Base-by-base conservation (phyloP, 371 early-diverging fungal genomes). In the Haplosporangium sp. region DNA sequence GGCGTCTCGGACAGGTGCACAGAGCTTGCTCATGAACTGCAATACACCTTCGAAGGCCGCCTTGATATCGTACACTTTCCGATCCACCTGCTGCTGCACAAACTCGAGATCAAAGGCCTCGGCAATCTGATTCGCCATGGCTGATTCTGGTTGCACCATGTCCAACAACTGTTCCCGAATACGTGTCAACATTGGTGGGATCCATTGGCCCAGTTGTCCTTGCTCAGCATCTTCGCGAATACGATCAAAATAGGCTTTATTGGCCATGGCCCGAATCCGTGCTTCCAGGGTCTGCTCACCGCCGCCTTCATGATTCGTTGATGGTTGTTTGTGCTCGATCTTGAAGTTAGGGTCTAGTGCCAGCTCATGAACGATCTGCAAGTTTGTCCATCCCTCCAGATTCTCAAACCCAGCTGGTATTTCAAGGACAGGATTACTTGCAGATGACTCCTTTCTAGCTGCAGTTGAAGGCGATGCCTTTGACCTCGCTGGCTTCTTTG, bases 61-160 rank as follows among this genome's bases (percentile, higher is more conserved):
- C 41, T 60, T 55, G 18, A 72, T 58, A 48, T 79, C 66, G 14
- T 64, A 79, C 38, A 79, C 69, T 2, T 65, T 61, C 18, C 53
- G 53, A 21, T 79, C 73, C 5, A 72, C 69, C 50, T 72, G 79
- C 57, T 72, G 73, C 51, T 79, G 67, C 46, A 79, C 68, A 72
- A 72, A 72, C 47, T 72, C 79, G 4, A 72, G 45, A 55, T 79
- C 79, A 18, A 79, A 68, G 0, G 60, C 64, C 7, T 79, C 73
- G 4, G 57, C 11, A 16, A 79, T 50, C 37, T 67, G 61, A 16
- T 23, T 14, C 1, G 68, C 64, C 5, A 61, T 59, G 0, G 57
- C 58, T 1, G 69, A 67, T 5, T 42, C 51, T 16, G 59, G 21
- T 2, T 72, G 64, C n/a, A 72, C 58, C 72, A 79, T 72, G 12